Conservation (phyloP, 768 basidiomycete species). For the Phlegmacium glaucopus region DNA sequence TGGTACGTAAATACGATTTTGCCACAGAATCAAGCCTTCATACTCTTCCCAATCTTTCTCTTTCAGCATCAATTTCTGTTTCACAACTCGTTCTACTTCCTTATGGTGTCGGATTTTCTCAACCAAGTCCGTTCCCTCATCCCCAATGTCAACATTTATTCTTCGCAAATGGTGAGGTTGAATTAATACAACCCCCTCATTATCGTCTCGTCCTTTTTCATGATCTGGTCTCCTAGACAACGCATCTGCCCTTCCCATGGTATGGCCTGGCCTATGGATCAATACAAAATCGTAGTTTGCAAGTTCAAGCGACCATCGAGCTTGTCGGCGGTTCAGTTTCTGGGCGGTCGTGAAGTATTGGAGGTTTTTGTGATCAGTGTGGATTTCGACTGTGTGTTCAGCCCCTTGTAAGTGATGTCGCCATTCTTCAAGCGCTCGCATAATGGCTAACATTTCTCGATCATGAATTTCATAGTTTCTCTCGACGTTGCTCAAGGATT, state of each 20-base stretch:
- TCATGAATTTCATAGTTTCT: constrained; percentile 25
- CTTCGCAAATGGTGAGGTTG: no score
- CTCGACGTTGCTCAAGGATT: constrained; percentile 13
- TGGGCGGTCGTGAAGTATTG: constrained; percentile 36
- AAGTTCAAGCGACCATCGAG: constrained; percentile 35
- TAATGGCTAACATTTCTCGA: constrained; percentile 42
- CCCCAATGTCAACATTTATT: no score
- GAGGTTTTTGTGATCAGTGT: constrained; percentile 38
- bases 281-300: constrained; percentile 32
- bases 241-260: constrained; percentile 20
- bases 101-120: no score
- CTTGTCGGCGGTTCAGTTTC: constrained; percentile 39
- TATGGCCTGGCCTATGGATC: constrained; percentile 26
- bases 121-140: no score
- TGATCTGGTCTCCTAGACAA: constrained; percentile 24
- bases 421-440: constrained; percentile 28
- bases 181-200: no score
- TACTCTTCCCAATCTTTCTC: no score
- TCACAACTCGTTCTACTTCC: no score
- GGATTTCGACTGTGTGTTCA: constrained; percentile 21
- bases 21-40: no score
- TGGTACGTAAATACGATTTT: no score
- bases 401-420: constrained; percentile 9
- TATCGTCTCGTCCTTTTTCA: not conserved
- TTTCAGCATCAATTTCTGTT: no score